Conservation (phyloP, 371 early-diverging fungal species). For the Dentiscutata heterogama region DNA sequence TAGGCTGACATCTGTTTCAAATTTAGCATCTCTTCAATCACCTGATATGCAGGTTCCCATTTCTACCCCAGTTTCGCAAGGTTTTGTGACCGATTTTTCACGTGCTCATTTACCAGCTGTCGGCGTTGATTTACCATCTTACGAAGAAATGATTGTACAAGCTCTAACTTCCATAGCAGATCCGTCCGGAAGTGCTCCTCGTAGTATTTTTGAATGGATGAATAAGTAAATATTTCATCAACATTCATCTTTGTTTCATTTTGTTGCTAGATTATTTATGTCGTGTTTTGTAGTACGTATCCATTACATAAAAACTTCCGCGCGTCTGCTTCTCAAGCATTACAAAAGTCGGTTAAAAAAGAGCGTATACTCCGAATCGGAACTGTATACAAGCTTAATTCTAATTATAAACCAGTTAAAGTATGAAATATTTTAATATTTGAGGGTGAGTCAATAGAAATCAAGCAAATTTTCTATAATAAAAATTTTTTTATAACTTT, state of each 20-base stretch:
- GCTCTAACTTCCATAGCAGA: conserved; percentile 51
- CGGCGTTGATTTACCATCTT: conserved; percentile 53
- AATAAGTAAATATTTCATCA: conserved; percentile 45
- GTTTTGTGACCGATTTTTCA: not conserved
- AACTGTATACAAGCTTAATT: conserved; percentile 52
- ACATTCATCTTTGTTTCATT: not conserved
- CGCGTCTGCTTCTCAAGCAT: conserved; percentile 55
- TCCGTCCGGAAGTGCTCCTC: conserved; percentile 54
- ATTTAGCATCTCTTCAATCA: not conserved
- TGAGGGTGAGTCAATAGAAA: no score
- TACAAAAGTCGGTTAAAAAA: conserved; percentile 56
- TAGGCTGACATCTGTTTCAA: not conserved
- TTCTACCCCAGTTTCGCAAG: not conserved
- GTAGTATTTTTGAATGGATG: conserved; percentile 55
- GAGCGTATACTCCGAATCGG: conserved; percentile 52
- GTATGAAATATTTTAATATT: conserved; percentile 15
- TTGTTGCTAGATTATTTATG: not conserved
- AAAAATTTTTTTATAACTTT: no score
- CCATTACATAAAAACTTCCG: conserved; percentile 56
- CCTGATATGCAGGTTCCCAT: not conserved
- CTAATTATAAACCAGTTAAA: conserved; percentile 47
- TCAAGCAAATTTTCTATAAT: no score
- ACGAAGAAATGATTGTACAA: conserved; percentile 57
- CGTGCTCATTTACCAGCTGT: conserved; percentile 43
- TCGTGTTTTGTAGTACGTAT: conserved; percentile 47